Base-by-base conservation (phyloP, 2,329 filamentous ascomycete species). In the Fusarium decemcellulare region DNA sequence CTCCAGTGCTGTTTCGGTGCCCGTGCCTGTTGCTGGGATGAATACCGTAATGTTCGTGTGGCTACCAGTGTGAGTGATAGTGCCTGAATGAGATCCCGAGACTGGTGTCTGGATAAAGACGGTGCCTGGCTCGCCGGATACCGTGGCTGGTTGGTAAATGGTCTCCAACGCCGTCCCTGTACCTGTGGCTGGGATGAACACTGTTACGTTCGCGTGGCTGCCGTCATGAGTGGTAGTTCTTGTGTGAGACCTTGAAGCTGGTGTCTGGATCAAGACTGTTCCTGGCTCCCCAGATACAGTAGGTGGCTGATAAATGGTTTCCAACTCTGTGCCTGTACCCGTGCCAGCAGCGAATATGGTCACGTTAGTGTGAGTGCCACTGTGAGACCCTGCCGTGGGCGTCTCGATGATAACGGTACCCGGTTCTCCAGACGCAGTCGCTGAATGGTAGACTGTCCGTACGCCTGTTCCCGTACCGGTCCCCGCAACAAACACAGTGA, bases 91-190 rank as follows among this genome's bases (percentile, higher is more conserved):
- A 23, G 23, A 23, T 23, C 23, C 23, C 23, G 23, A 39, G 14
- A 37, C 11, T n/a, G 47, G 56, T 0, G 56, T 60, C 8, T 47
- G 56, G 4, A 66, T 14, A 4, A 66, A 23, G 5, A 66, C 18
- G 2, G 63, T 66, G 0, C 63, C 63, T 3, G 55, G 39, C 42
- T 56, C 62, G 2, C 14, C 56, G 0, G 61, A 52, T 0, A 2
- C 50, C 2, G 55, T 56, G 1, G 63, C 61, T 1, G 61, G 63
- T 3, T 51, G 61, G 1, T 66, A 66, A 6, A 55, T 12, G 6
- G 63, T 65, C 15, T 16, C 32, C 1, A 55, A 55, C 3, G 14
- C 42, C 10, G 63, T 61, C 0, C 16, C 63, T 9, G 63, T 23
- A 23, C 23, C 32, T 4, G 47, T 55, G 2, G 48, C 55, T 23